A percentile compares a stretch with the other conserved stretches of the same genome.
Conservation (phyloP, 306 rosid species). For the Cucurbita ficifolia region DNA sequence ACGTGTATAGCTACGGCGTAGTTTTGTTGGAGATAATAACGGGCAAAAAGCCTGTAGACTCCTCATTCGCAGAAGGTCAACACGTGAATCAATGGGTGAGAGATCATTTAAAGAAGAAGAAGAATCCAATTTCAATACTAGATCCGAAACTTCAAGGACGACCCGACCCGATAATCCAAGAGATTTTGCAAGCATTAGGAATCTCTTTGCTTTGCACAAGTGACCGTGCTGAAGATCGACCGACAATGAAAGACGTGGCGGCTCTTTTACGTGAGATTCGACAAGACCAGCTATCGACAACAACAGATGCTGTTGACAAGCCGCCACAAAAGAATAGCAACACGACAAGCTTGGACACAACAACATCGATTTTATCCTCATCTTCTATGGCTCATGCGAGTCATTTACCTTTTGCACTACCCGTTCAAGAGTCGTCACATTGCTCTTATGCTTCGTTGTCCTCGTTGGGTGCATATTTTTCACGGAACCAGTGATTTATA, state of each 20-base stretch:
- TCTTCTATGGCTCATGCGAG: conserved; percentile 24
- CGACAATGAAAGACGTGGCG: conserved; percentile 89
- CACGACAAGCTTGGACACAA: background rate
- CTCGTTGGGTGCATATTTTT: conserved; percentile 19
- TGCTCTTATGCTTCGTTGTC: conserved; percentile 56
- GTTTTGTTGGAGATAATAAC: conserved; percentile 76
- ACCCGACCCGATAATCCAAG: conserved; percentile 67
- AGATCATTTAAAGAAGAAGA: conserved; percentile 60
- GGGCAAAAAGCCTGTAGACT: conserved; percentile 67
- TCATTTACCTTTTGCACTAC: conserved; percentile 23
- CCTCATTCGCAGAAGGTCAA: conserved; percentile 59
- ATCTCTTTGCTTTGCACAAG: conserved; percentile 73
- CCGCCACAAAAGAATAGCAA: conserved; percentile 13
- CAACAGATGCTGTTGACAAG: conserved; percentile 35
- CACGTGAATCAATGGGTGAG: conserved; percentile 82
- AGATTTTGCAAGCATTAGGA: conserved; percentile 80
- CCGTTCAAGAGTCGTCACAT: conserved; percentile 42
- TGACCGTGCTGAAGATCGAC: conserved; percentile 64
- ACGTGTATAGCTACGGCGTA: conserved; percentile 87
- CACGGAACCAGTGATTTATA: background rate
- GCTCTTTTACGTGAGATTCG: conserved; percentile 68
- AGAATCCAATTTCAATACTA: conserved; percentile 50
- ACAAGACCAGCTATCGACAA: conserved; percentile 15
- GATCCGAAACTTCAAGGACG: conserved; percentile 71
- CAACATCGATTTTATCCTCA: conserved; percentile 18